Percentiles rank a stretch among this genome's conserved stretches.
Evolutionary conservation across 2,329 filamentous ascomycete genomes (phyloP).

Genomic region (Fusarium anguioides): DNA sequence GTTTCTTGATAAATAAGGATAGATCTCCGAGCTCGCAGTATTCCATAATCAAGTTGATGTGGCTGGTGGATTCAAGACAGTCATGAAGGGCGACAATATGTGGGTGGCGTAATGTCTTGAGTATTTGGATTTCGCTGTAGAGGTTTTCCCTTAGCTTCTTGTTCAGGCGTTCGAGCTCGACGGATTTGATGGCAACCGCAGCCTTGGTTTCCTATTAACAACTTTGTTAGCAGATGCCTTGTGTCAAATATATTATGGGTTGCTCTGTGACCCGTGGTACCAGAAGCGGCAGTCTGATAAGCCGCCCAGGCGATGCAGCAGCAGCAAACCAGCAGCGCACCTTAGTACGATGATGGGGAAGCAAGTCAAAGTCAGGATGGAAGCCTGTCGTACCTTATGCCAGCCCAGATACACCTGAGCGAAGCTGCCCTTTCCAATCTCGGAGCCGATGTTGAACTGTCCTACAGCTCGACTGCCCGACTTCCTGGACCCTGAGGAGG

Average conservation of each 20-base stretch:
- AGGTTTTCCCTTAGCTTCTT: constrained; percentile 97
- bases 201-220: constrained; percentile 75
- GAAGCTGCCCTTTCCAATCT: constrained; percentile 98
- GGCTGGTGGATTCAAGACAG: constrained; percentile 85
- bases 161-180: constrained; percentile 89
- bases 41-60: constrained; percentile 98
- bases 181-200: constrained; percentile 95
- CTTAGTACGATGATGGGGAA: constrained; percentile 15
- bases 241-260: background rate
- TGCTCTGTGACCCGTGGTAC: constrained; percentile 7
- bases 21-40: constrained; percentile 96
- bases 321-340: constrained; percentile 18
- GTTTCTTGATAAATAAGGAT: constrained; percentile 95
- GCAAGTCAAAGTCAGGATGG: constrained; percentile 14
- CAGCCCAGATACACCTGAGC: constrained; percentile 91
- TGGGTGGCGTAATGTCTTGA: constrained; percentile 92
- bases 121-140: constrained; percentile 93
- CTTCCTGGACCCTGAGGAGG: constrained; percentile 51
- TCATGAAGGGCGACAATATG: constrained; percentile 97
- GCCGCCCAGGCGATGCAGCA: constrained; percentile 1
- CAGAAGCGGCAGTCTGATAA: constrained; percentile 3
- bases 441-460: constrained; percentile 82
- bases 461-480: constrained; percentile 64
- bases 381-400: constrained; percentile 71
- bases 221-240: constrained; percentile 12